Evolutionary conservation across 1,284 basidiomycete genomes (phyloP), one percentile per base, ranked within the genome.

Genomic region (Ustilago crameri): DNA sequence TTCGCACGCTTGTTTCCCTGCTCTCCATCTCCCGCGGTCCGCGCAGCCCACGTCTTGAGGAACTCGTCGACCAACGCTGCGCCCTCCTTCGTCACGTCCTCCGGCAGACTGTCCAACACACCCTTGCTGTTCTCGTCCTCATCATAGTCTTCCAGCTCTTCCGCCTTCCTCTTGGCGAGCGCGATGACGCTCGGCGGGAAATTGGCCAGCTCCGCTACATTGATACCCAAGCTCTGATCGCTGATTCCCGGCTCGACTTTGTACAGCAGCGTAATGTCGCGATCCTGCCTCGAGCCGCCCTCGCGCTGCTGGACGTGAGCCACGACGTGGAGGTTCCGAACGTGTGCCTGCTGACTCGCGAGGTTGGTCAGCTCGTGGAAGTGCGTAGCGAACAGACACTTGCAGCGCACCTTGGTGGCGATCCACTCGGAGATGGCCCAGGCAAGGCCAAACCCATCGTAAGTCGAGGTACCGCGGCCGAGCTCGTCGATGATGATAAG

Each of bases 351-450:
- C 84, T 95, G 89, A 82, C 93, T 90, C 52, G 94, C 91, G 12
- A 99, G 87, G 0, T 91, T 90, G 0, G 96, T 98, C 18, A 99
- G 87, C 82, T 99, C 96, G 84, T 98, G 95, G 85, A 98, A 99
- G 83, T 98, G 95, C 0, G 95, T 97, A 0, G 96, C 96, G 79
- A 99, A 99, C 7, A 98, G 87, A 80, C 93, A 78, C 53, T 81
- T 82, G 71, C 74, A 75, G 22, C 96, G 90, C 44, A 98, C 95
- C 72, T 92, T 87, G 2, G 90, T 92, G 1, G 93, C 93, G 68
- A 99, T 96, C 81, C 95, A 91, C 47, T 98, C 96, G 32, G 93
- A 95, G 75, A 98, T 98, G 1, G 95, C 94, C 95, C 95, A 99
- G 0, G 96, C 96, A 1, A 99, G 87, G 12, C 96, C 96, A 79